Evolutionary conservation across 306 rosid species (phyloP).

Genomic region (Aeschynomene evenia): DNA sequence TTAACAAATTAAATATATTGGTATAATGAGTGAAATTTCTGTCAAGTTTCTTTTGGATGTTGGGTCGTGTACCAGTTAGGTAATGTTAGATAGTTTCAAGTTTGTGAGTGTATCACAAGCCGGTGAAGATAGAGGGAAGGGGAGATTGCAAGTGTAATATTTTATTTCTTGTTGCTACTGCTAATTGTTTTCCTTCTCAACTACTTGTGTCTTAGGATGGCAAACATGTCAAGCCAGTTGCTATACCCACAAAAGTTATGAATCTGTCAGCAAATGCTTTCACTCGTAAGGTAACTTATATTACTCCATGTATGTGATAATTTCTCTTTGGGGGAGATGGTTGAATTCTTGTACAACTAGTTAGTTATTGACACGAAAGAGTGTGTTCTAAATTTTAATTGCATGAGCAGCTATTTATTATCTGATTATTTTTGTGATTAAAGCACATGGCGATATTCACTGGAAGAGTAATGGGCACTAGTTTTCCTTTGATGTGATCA

Average conservation of each 20-base stretch:
- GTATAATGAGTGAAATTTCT: neutral
- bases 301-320: neutral
- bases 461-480: neutral
- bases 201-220: conserved; percentile 53
- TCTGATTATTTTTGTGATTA: neutral
- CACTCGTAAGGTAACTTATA: conserved; percentile 61
- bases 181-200: conserved; percentile 27
- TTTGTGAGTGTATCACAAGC: neutral
- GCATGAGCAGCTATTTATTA: neutral
- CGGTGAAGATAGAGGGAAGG: conserved; percentile 3
- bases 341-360: neutral
- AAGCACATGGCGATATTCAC: neutral
- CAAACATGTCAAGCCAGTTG: conserved; percentile 42
- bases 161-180: neutral
- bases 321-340: neutral
- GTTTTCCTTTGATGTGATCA: neutral
- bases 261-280: conserved; percentile 67
- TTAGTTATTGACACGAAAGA: neutral
- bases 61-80: conserved; percentile 4
- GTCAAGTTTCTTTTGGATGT: conserved; percentile 8
- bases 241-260: conserved; percentile 44
- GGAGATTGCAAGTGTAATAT: neutral
- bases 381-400: neutral
- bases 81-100: conserved; percentile 1
- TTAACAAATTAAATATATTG: conserved; percentile 4